phyloP scores from a whole-genome alignment of 129 eudicot genomes.

The Cynara cardunculus region DNA sequence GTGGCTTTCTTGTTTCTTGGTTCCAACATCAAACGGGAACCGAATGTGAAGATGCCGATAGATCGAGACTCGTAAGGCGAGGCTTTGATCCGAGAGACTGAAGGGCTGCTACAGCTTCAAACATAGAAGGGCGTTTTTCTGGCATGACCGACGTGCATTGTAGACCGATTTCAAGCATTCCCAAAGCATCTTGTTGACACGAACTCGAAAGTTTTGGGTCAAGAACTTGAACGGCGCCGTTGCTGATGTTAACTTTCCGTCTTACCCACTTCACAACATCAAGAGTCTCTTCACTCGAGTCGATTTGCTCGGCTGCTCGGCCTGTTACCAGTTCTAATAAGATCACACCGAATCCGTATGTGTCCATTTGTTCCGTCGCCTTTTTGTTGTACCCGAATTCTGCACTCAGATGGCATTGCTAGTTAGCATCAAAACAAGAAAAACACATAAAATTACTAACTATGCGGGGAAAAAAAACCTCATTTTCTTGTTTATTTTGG shows the following conservation, averaged over 20 bases:
- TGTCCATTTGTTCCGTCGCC: slow-evolving; percentile 72
- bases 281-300: slow-evolving; percentile 41
- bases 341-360: slow-evolving; percentile 81
- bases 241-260: slow-evolving; percentile 72
- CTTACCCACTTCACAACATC: slow-evolving; percentile 86
- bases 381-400: slow-evolving; percentile 68
- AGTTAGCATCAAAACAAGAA: slow-evolving; percentile 22
- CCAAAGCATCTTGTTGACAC: slow-evolving; percentile 46
- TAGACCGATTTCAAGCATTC: slow-evolving; percentile 62
- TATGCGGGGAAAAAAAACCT: background rate
- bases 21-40: slow-evolving; percentile 9
- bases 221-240: slow-evolving; percentile 57
- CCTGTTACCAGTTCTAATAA: slow-evolving; percentile 82
- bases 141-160: slow-evolving; percentile 67
- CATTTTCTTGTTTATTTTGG: too few species aligned
- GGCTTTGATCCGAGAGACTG: slow-evolving; percentile 45
- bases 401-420: slow-evolving; percentile 26
- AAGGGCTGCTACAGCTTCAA: slow-evolving; percentile 57
- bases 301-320: slow-evolving; percentile 48
- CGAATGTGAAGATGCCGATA: background rate
- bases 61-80: slow-evolving; percentile 8
- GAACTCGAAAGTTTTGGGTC: slow-evolving; percentile 61
- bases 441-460: background rate
- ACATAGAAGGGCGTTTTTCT: slow-evolving; percentile 84
- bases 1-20: background rate